phyloP scores from a whole-genome alignment of 2,329 filamentous ascomycete species.

The Pyrenophora tritici-repentis region DNA sequence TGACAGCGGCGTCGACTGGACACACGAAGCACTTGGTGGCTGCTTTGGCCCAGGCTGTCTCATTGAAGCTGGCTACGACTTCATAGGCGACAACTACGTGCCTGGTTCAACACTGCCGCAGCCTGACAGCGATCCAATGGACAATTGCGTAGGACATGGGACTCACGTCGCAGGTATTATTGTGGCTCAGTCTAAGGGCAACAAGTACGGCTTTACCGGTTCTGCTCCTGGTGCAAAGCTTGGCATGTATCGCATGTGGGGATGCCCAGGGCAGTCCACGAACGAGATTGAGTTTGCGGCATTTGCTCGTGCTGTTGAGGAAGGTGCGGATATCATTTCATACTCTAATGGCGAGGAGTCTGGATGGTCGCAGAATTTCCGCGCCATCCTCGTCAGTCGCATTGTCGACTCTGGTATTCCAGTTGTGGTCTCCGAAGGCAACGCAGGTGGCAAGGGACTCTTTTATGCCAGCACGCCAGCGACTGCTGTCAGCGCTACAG shows the following conservation, averaged over 20 bases:
- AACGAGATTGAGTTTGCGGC: constrained; percentile 20
- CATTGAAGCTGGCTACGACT: constrained; percentile 62
- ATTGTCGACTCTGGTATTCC: constrained; percentile 56
- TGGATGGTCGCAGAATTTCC: constrained; percentile 46
- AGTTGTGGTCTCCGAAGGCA: constrained; percentile 58
- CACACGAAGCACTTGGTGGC: constrained; percentile 66
- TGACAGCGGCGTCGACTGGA: constrained; percentile 59
- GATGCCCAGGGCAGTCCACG: constrained; percentile 12
- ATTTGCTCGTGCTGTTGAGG: constrained; percentile 59
- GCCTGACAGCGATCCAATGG: constrained; percentile 57
- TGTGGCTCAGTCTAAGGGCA: constrained; percentile 59
- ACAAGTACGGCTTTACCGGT: constrained; percentile 21
- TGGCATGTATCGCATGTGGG: constrained; percentile 21
- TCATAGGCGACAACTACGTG: constrained; percentile 59
- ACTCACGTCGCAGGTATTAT: constrained; percentile 62
- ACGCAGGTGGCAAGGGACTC: constrained; percentile 55
- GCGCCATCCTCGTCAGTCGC: constrained; percentile 49
- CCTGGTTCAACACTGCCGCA: constrained; percentile 45
- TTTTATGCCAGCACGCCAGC: constrained; percentile 54
- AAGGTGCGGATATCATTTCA: constrained; percentile 47
- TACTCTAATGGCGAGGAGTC: constrained; percentile 20
- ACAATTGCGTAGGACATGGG: constrained; percentile 62
- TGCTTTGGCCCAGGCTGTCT: constrained; percentile 66
- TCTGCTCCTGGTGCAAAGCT: constrained; percentile 27
- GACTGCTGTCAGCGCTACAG: constrained; percentile 51